Evolutionary conservation across 139 green algal genomes (phyloP).

Genomic region (Tetradesmus lagerheimii): DNA sequence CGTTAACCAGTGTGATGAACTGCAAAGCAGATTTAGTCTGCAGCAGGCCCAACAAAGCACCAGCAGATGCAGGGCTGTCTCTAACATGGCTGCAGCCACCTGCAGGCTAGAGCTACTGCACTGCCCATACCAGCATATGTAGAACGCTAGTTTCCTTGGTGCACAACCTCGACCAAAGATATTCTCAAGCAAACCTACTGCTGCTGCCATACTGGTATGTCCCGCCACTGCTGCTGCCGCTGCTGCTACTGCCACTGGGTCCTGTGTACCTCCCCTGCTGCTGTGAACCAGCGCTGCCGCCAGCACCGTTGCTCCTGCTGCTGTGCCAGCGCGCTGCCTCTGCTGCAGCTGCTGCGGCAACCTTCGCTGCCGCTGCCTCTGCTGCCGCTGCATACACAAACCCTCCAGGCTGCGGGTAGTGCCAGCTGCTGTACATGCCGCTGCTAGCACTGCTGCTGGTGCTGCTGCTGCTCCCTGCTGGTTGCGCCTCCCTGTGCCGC

Average conservation of each 20-base stretch:
- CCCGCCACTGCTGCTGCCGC: background rate
- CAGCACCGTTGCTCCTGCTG: background rate
- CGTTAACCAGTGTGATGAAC: too few relatives aligned
- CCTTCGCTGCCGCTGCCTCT: background rate
- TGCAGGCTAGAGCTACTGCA: too few relatives aligned
- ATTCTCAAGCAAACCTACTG: background rate
- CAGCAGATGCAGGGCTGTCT: too few relatives aligned
- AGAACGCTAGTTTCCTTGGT: too few relatives aligned
- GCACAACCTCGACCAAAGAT: too few relatives aligned
- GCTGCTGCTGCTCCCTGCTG: conserved; percentile 11
- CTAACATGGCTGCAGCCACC: too few relatives aligned
- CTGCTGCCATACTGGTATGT: conserved; percentile 15
- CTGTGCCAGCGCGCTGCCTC: background rate
- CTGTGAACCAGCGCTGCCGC: background rate
- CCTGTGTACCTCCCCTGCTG: background rate
- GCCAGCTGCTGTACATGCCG: conserved; percentile 29
- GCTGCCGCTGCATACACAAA: conserved; percentile 18
- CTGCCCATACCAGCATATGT: too few relatives aligned
- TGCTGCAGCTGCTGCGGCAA: conserved; percentile 10
- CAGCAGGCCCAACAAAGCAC: too few relatives aligned
- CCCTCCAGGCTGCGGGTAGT: background rate
- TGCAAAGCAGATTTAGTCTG: too few relatives aligned
- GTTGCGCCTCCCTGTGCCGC: background rate
- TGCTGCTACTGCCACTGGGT: background rate
- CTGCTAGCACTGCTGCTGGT: background rate